Base-by-base conservation (phyloP, 2,329 filamentous ascomycete species). In the Aspergillus carbonarius region DNA sequence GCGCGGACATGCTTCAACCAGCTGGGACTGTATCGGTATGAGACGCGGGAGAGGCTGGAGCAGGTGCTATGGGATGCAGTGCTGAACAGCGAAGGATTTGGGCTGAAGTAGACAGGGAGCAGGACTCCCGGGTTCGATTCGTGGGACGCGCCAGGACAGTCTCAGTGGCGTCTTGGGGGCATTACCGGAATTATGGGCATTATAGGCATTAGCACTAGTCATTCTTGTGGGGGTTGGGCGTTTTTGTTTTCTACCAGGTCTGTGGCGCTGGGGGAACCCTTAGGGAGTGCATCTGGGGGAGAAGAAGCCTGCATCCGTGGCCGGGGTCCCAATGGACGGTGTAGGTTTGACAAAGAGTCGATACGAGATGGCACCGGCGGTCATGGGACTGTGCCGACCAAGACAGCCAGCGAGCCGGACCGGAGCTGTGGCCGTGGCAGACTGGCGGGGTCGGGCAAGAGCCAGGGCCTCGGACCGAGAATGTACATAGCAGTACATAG, bases 1-100 rank as follows among this genome's bases (percentile, higher is more conserved):
- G 93, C 93, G 17, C 84, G 92, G 68, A 97, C 93, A 7, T 97
- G 93, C 74, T 97, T 97, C 77, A 96, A 96, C 72, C 86, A 88
- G 73, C 70, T 97, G 63, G 87, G 88, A 4, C 77, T 97, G 58
- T 93, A 88, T 77, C 83, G 85, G 47, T 96, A 93, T 74, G 72
- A 75, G 35, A 86, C 84, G 3, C 85, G 82, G 65, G 82, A 87
- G 70, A 87, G 84, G 64, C 73, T 96, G 59, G 88, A 91, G 72
- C 77, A 75, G 53, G 86, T 87, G 79, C 78, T 97, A 32, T 96
- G 92, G 92, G 84, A 85, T 62, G 93, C 93, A 4, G 92, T 96
- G n/a, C 81, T 86, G 63, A 92, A 93, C 74, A 96, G 92, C 69
- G 92, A 96, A 73, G 93, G 93, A 2, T 97, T 97, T 82, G 92